Base-by-base conservation (phyloP, 768 basidiomycete genomes). In the Mycena haematopus region DNA sequence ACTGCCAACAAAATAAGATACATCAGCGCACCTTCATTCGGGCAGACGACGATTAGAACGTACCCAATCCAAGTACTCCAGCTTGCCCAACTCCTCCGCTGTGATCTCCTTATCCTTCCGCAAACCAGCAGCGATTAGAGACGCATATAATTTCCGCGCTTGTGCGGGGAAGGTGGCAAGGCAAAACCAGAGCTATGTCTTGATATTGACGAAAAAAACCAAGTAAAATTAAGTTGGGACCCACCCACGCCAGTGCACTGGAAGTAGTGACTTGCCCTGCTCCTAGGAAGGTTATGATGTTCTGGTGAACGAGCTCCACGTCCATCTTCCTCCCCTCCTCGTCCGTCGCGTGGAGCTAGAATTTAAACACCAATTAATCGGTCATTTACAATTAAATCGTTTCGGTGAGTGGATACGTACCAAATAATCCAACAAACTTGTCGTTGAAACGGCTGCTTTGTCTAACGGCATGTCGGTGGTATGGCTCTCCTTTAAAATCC, bases 11-110 rank as follows among this genome's bases (percentile, higher is more conserved):
- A 25, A 22, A 14, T 36, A 15, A 10, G n/a, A 36, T 36, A 1
- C 11, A 13, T 21, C 10, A 40, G 33, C 14, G 14, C n/a, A 27
- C 35, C 3, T 14, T 31, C 29, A 31, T 35, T 0, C 7, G 38
- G 27, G 21, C 2, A 6, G 6, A 8, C 29, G 27, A 49, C 27
- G 29, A 29, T 5, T n/a, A n/a, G 22, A 52, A 56, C 60, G 19
- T 6, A 66, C 65, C 65, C 65, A 66, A 33, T 66, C 65, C 5
- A 66, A 47, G n/a, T 66, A 66, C 46, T 66, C 65, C 2, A 66
- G 45, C 42, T 62, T 66, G 17, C 6, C 52, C 14, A 66, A 22
- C 31, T 66, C 55, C 6, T 66, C 65, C 4, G 65, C 60, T 3
- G 65, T 62, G 14, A 66, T 66, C 25, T 61, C 60, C 25, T 62